Base-by-base conservation (phyloP, 1,139 yeast genomes). In the Kluyveromyces sp. region DNA sequence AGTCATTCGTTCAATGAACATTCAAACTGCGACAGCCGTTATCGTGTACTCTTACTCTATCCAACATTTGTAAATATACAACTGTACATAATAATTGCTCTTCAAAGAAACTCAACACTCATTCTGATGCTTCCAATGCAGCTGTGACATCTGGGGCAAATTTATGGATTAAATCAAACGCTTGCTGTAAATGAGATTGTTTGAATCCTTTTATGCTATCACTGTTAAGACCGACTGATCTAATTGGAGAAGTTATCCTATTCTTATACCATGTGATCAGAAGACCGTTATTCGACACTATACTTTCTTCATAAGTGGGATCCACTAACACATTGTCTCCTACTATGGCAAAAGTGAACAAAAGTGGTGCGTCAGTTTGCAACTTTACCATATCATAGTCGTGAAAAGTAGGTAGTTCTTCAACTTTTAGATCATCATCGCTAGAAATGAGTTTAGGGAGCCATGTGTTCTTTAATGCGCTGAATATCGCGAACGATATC, bases 21-120 rank as follows among this genome's bases (percentile, higher is more conserved):
- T 89, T 49, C 97, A 89, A 66, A 89, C 97, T 0, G 97, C 96
- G 1, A 82, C 96, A 0, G 96, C 97, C 0, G 88, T 89, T 25
- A 78, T 88, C 35, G 95, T 86, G 3, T 95, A 89, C 61, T 94
- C 96, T 0, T 89, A 89, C 58, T 80, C 95, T 1, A 69, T 78
- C 11, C 95, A 87, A 59, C 88, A 85, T 16, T 20, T 43, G 33
- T 42, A 38, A 26, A 33, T 20, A 18, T 22, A 26, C 11, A 25
- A n/a, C 25, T 26, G 25, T 8, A 36, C n/a, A n/a, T n/a, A n/a
- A n/a, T n/a, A n/a, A n/a, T n/a, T n/a, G n/a, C n/a, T n/a, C n/a
- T 30, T 13, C 33, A 4, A 12, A 13, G 6, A 30, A 7, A 7
- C 15, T 15, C 17, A 30, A n/a, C 12, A 16, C 12, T 35, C 20